Evolutionary conservation across 1,139 yeast genomes (phyloP), one percentile per base, ranked within the genome.

Genomic region (Candida smagusa): DNA sequence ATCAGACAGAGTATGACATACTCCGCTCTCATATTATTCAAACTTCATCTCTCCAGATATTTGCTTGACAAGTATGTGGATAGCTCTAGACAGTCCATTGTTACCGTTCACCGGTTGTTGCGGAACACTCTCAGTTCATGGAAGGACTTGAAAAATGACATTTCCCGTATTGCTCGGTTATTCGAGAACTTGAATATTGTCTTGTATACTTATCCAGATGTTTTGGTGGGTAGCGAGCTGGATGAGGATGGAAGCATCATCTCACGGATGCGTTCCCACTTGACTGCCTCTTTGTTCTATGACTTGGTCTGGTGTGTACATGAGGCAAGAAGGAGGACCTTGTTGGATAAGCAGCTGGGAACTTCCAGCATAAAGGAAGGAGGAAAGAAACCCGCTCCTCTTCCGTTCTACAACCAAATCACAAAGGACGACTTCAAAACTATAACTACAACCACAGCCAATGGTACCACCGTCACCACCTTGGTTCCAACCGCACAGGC

Each of bases 281-380:
- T 90, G 50, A 86, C 96, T 0, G 96, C 95, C 0, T 88, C 96
- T 0, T 63, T 90, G 39, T 90, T 90, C 53, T 90, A 90, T 57
- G 97, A 90, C 60, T 72, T 90, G 41, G 92, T 90, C 12, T 89
- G 96, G 92, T 86, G 95, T 56, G 86, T 90, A 35, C 97, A 90
- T 59, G 97, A 90, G 56, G 96, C 96, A 0, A 72, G 95, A 57
- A 72, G 97, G 55, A 68, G 95, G 42, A 79, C 82, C 12, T 58
- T 78, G 36, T 67, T 73, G 22, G 78, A 68, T 38, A 76, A 75
- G 37, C 41, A 35, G 13, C 33, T 6, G 40, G 40, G 4, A 27
- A 16, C 30, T 33, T 16, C 7, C 21, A 12, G 23, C 26, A 12
- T 22, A 28, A 28, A 9, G 27, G 34, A 34, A 7, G 37, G 35